Conservation (phyloP, 1,284 basidiomycete genomes). For the Thecaphora thlaspeos region DNA sequence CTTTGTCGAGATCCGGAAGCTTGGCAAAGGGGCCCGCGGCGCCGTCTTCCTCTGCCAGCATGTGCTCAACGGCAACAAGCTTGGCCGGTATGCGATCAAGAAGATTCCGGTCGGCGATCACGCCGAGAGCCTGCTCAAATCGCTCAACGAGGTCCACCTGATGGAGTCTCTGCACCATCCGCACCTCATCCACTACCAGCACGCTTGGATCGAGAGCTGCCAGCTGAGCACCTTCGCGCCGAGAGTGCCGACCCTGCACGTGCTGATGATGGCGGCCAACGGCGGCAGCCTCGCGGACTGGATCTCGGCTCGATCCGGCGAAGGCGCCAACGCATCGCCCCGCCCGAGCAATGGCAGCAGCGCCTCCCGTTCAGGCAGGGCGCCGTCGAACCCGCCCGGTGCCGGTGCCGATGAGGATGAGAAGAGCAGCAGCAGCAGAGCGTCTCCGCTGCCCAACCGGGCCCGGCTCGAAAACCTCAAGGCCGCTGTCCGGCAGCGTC, state of each 20-base stretch:
- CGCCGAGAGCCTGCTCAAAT: conserved; percentile 31
- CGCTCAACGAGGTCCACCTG: conserved; percentile 67
- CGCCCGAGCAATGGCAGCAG: conserved; percentile 1
- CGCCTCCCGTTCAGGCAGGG: neutral
- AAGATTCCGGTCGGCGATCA: conserved; percentile 84
- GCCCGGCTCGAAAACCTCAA: conserved; percentile 26
- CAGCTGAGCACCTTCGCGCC: conserved; percentile 42
- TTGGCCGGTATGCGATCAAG: conserved; percentile 78
- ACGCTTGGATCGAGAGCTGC: conserved; percentile 79
- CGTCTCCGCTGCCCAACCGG: neutral
- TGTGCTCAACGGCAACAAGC: conserved; percentile 73
- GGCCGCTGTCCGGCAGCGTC: conserved; percentile 29
- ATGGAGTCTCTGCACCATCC: conserved; percentile 83
- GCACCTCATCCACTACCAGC: conserved; percentile 91
- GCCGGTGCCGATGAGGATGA: too few species aligned
- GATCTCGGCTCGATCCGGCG: conserved; percentile 38
- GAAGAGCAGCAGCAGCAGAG: neutral
- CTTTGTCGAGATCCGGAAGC: conserved; percentile 78
- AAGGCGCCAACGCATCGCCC: conserved; percentile 3
- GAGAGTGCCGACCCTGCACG: conserved; percentile 48
- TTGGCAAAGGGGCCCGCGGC: conserved; percentile 90
- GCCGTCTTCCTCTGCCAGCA: conserved; percentile 83
- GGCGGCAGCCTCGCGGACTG: conserved; percentile 54
- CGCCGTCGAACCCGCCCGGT: neutral
- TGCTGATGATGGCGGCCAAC: conserved; percentile 56